These are phyloP conservation scores for Carex arenaria DNA, from an alignment of 202 grass and related monocot species.

Conservation along the genomic window DNA sequence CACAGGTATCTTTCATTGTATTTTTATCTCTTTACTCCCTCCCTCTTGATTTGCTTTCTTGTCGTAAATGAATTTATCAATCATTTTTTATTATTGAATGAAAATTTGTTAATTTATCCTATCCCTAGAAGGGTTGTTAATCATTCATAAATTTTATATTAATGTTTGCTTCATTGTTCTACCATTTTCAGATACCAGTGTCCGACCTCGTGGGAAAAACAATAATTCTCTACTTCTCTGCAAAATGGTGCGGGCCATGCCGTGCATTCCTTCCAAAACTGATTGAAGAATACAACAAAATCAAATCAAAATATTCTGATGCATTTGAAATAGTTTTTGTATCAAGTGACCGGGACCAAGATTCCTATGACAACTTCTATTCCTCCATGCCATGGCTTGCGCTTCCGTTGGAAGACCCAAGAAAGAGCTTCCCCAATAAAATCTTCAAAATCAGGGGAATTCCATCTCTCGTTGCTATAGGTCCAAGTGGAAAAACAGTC, in stretches of 20 bases:
- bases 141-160: not conserved
- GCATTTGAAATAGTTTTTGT: slow-evolving; percentile 75
- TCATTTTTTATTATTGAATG: not conserved
- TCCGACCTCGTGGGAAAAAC: slow-evolving; percentile 77
- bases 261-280: slow-evolving; percentile 76
- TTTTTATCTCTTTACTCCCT: not conserved
- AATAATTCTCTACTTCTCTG: slow-evolving; percentile 82
- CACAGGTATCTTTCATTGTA: not conserved
- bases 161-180: not conserved
- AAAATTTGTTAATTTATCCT: not conserved
- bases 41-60: not conserved
- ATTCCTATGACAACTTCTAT: slow-evolving; percentile 60
- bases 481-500: slow-evolving; percentile 55
- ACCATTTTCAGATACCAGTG: slow-evolving; percentile 50
- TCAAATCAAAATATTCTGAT: slow-evolving; percentile 70
- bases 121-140: not conserved
- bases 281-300: slow-evolving; percentile 69
- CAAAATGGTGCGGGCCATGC: slow-evolving; percentile 67
- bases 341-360: slow-evolving; percentile 56
- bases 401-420: slow-evolving; percentile 57
- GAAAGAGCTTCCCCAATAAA: slow-evolving; percentile 39
- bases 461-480: slow-evolving; percentile 66
- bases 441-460: slow-evolving; percentile 56
- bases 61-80: not conserved
- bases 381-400: slow-evolving; percentile 86